These are phyloP conservation scores for Linaria vulgaris DNA, from an alignment of 257 asterid species.

Conservation along the genomic window DNA sequence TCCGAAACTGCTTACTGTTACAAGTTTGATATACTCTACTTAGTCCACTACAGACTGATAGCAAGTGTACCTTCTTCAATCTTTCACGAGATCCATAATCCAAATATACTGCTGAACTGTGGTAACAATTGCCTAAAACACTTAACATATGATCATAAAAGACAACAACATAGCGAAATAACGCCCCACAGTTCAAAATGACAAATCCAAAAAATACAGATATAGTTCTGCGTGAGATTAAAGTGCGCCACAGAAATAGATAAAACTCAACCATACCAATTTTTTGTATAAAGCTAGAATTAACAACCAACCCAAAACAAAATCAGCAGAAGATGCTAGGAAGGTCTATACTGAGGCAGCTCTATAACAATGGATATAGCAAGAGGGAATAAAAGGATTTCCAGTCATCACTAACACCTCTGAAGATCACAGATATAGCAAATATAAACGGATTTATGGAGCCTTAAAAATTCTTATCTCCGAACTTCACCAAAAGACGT, in stretches of 20 bases:
- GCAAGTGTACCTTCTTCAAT: too few species aligned
- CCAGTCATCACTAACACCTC: slow-evolving; percentile 6
- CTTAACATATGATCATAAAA: too few species aligned
- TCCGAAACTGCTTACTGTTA: too few species aligned
- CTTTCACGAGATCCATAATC: too few species aligned
- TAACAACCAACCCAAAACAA: slow-evolving; percentile 24
- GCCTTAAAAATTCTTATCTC: slow-evolving; percentile 21
- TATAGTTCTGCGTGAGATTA: neutral
- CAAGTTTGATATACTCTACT: neutral
- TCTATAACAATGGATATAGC: slow-evolving; percentile 19
- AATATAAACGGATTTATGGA: slow-evolving; percentile 10
- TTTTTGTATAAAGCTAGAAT: slow-evolving; percentile 7
- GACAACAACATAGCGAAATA: too few species aligned
- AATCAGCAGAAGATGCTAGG: slow-evolving; percentile 25
- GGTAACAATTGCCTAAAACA: too few species aligned
- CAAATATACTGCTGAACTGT: too few species aligned
- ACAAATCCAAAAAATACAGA: neutral
- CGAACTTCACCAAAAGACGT: neutral
- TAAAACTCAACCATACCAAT: slow-evolving; percentile 4
- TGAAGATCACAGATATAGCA: slow-evolving; percentile 17
- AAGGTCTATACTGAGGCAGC: neutral
- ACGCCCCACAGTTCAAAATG: neutral
- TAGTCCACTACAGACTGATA: too few species aligned
- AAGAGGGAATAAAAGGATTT: slow-evolving; percentile 11
- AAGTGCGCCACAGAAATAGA: neutral